Evolutionary conservation across 371 early-diverging fungal species (phyloP), one percentile per base, ranked within the genome.

Genomic region (Actinomucor elegans): DNA sequence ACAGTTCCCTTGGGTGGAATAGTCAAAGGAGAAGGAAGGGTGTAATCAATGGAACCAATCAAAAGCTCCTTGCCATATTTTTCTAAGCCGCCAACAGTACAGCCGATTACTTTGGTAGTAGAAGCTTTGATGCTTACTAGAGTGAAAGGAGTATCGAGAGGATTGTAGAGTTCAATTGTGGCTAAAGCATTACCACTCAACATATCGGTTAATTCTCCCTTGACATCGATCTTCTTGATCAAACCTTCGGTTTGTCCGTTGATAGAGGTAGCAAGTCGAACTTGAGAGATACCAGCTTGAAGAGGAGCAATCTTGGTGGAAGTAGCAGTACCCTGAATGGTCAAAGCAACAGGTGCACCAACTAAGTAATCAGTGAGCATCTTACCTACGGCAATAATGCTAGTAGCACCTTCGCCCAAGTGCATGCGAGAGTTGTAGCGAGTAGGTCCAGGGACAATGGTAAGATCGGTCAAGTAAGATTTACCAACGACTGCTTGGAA

Each of bases 401-500:
- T 48, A 3, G 62, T 48, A 33, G 59, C 60, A 5, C 50, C 58
- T 50, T 58, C 64, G 54, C 54, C 67, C 43, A 71, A 45, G 26
- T 65, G 68, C 51, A 64, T 76, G 6, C 46, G 61, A 38, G 70
- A 68, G 21, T 64, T 65, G 41, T 76, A 69, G 2, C 55, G 49
- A 51, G 80, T 74, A 52, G 37, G 49, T 21, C 84, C 84, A 48
- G 84, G 84, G n/a, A 36, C 49, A 24, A 84, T 68, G 5, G 64
- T 61, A 44, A 70, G 63, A 55, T 71, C 58, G 9, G 61, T 65
- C 45, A 77, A 29, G 44, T 58, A 56, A 14, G 66, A 67, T 38
- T 53, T 42, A 47, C 79, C 81, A 50, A 84, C 62, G 14, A 40
- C 31, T 15, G 65, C 59, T 38, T 65, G 53, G 36, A 48, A 48